Percentiles rank a stretch among this genome's conserved stretches.
Evolutionary conservation across 2,329 filamentous ascomycete genomes (phyloP).

Genomic region (Pseudogymnoascus sp.): DNA sequence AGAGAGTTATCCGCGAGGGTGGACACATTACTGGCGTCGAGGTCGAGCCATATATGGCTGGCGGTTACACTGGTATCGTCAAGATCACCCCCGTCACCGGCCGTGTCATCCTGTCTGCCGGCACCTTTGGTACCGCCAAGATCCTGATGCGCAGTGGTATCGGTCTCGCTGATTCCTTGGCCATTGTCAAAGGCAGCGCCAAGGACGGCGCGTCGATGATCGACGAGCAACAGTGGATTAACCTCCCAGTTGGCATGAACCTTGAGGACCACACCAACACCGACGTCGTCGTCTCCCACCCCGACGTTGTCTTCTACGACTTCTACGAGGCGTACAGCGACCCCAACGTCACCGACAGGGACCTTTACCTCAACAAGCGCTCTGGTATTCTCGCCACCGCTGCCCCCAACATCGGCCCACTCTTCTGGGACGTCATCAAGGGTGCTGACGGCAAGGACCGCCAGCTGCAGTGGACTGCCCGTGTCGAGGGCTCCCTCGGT

Average conservation of each 20-base stretch:
- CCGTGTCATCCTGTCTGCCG: constrained; percentile 7
- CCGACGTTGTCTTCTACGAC: constrained; percentile 47
- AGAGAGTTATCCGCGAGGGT: constrained; percentile 53
- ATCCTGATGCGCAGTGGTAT: constrained; percentile 55
- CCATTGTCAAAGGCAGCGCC: constrained; percentile 18
- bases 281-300: constrained; percentile 39
- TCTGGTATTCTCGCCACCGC: constrained; percentile 55
- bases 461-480: constrained; percentile 59
- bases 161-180: constrained; percentile 38
- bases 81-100: constrained; percentile 32
- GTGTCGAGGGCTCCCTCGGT: constrained; percentile 43
- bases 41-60: constrained; percentile 44
- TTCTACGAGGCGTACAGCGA: constrained; percentile 50
- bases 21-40: constrained; percentile 57
- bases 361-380: constrained; percentile 39
- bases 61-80: constrained; percentile 47
- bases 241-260: constrained; percentile 50
- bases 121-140: not conserved
- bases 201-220: not conserved
- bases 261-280: constrained; percentile 56
- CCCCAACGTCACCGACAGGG: constrained; percentile 36
- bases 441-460: constrained; percentile 51
- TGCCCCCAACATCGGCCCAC: constrained; percentile 55
- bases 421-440: constrained; percentile 52
- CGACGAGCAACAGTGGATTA: constrained; percentile 44